These are phyloP conservation scores for Penicillium pancosmium DNA, from an alignment of 495 filamentous ascomycete species.

Conservation along the genomic window DNA sequence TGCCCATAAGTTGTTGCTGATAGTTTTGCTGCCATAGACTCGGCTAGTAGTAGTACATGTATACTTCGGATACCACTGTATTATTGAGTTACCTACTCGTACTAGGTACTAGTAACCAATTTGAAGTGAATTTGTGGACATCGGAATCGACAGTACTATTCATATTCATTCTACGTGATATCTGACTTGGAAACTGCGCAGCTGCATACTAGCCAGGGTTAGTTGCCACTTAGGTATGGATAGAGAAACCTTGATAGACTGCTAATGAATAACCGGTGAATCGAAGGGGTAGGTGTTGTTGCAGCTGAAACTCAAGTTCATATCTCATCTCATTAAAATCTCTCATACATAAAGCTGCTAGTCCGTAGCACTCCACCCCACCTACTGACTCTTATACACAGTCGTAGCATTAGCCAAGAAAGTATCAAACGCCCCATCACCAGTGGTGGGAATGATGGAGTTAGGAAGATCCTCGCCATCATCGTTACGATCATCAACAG, in stretches of 20 bases:
- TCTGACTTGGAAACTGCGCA: too few species aligned
- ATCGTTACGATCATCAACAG: constrained; percentile 18
- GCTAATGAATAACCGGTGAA: neutral
- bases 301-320: neutral
- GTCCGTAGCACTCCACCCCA: neutral
- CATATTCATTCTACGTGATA: too few species aligned
- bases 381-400: constrained; percentile 16
- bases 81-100: too few species aligned
- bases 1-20: neutral
- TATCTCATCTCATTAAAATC: too few species aligned
- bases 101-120: too few species aligned
- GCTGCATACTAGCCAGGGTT: too few species aligned
- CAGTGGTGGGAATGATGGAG: constrained; percentile 15
- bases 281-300: neutral
- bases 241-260: neutral
- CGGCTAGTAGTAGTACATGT: too few species aligned
- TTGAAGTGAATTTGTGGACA: too few species aligned
- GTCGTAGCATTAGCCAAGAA: constrained; percentile 18
- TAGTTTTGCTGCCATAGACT: neutral
- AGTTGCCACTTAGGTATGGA: neutral
- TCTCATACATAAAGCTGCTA: neutral
- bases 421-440: constrained; percentile 13
- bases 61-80: too few species aligned
- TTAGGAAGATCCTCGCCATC: constrained; percentile 15
- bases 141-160: too few species aligned